Conservation (phyloP, 306 rosid species). For the Sesbania bispinosa region DNA sequence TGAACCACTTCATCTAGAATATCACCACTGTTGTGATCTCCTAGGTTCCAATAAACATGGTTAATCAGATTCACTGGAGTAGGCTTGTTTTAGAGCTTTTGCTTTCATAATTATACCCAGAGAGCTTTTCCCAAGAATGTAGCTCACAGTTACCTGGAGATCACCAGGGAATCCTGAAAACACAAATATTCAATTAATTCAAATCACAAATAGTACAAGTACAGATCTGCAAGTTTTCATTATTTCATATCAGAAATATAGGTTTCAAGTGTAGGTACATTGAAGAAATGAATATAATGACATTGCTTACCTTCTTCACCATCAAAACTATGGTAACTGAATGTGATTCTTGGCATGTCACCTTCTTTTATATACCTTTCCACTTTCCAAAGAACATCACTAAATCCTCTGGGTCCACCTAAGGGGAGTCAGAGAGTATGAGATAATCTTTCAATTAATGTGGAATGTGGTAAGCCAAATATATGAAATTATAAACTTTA, state of each 20-base stretch:
- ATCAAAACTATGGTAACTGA: slow-evolving; percentile 48
- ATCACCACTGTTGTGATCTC: slow-evolving; percentile 58
- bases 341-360: slow-evolving; percentile 42
- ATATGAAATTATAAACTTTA: too few species aligned
- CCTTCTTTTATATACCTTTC: slow-evolving; percentile 32
- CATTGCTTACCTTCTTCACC: slow-evolving; percentile 58
- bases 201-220: not conserved
- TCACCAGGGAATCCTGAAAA: slow-evolving; percentile 80
- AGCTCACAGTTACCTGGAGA: slow-evolving; percentile 43
- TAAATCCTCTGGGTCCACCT: slow-evolving; percentile 62
- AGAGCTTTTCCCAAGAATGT: slow-evolving; percentile 38
- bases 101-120: slow-evolving; percentile 52
- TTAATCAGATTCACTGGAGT: slow-evolving; percentile 72
- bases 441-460: too few species aligned
- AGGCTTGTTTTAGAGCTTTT: slow-evolving; percentile 59
- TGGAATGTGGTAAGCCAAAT: too few species aligned
- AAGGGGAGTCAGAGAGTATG: too few species aligned
- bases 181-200: not conserved
- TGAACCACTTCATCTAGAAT: slow-evolving; percentile 45
- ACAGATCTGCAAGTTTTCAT: not conserved
- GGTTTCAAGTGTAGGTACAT: not conserved
- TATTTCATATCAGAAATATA: not conserved
- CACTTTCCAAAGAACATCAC: slow-evolving; percentile 58
- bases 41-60: slow-evolving; percentile 75
- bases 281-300: not conserved